These are phyloP conservation scores for Spathaspora hagerdaliae DNA, from an alignment of 805 yeast genomes.

Conservation along the genomic window DNA sequence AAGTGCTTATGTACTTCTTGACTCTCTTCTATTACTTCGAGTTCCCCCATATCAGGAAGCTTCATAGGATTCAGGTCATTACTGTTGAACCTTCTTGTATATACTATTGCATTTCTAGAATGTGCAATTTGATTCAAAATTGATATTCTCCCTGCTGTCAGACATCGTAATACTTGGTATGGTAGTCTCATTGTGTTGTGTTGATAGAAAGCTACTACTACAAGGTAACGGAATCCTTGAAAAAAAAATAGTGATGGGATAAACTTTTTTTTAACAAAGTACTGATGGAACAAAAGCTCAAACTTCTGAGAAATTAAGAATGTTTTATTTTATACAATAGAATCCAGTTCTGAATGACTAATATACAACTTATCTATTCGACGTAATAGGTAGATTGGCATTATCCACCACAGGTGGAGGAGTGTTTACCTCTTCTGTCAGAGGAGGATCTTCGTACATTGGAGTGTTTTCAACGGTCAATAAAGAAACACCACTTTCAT, in stretches of 20 bases:
- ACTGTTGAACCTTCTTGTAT: not conserved
- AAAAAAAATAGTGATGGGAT: not conserved
- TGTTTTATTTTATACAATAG: not conserved
- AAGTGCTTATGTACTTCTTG: not conserved
- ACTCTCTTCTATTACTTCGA: not conserved
- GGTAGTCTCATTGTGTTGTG: not conserved
- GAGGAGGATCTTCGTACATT: constrained; percentile 1
- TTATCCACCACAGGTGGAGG: not conserved
- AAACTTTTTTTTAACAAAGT: no score
- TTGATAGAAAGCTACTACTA: not conserved
- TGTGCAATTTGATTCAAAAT: not conserved
- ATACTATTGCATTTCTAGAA: not conserved
- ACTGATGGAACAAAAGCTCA: no score
- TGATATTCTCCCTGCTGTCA: not conserved
- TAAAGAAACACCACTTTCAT: not conserved
- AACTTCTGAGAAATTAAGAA: no score
- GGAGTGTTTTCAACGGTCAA: constrained; percentile 1
- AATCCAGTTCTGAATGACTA: not conserved
- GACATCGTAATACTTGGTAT: not conserved
- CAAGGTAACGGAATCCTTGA: not conserved
- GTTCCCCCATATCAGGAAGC: constrained; percentile 8
- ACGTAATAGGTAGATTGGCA: no score
- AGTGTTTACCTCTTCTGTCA: not conserved
- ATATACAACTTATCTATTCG: no score
- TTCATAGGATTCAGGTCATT: not conserved